phyloP scores from a whole-genome alignment of 2,329 filamentous ascomycete species.

The Tricladium varicosporioides region DNA sequence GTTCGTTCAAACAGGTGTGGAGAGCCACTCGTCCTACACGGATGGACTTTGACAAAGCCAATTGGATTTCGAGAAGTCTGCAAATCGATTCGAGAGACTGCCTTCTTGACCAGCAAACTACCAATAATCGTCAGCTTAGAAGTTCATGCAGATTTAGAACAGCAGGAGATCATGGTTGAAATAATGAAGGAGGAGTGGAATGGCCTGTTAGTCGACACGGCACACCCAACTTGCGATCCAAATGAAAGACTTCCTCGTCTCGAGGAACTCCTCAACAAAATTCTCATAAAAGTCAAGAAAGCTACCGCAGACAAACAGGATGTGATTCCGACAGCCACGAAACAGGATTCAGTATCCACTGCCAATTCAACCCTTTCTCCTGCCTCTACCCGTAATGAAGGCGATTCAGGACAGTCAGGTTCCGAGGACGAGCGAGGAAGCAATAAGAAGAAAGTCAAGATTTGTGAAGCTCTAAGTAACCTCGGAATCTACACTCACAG shows the following conservation, averaged over 20 bases:
- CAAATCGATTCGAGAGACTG: slow-evolving; percentile 71
- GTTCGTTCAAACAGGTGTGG: slow-evolving; percentile 32
- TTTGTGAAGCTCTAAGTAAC: slow-evolving; percentile 69
- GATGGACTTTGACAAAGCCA: slow-evolving; percentile 82
- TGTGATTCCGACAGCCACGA: no score
- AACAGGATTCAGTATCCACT: slow-evolving; percentile 9
- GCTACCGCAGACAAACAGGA: slow-evolving; percentile 21
- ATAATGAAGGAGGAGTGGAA: slow-evolving; percentile 92
- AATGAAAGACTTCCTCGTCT: slow-evolving; percentile 64
- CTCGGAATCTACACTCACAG: slow-evolving; percentile 86
- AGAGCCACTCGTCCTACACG: slow-evolving; percentile 82
- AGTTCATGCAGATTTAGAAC: slow-evolving; percentile 77
- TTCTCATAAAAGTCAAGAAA: slow-evolving; percentile 79
- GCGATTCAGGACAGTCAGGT: slow-evolving; percentile 28
- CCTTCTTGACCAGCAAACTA: slow-evolving; percentile 72
- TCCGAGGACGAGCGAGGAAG: slow-evolving; percentile 32
- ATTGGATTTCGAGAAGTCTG: slow-evolving; percentile 87
- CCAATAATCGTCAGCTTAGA: slow-evolving; percentile 92
- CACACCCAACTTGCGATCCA: slow-evolving; percentile 44
- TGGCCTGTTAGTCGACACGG: slow-evolving; percentile 64
- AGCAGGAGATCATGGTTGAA: slow-evolving; percentile 89
- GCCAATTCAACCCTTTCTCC: slow-evolving; percentile 20
- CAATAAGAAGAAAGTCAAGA: slow-evolving; percentile 43
- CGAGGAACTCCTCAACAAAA: slow-evolving; percentile 72
- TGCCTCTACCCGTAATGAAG: slow-evolving; percentile 16